Evolutionary conservation across 768 basidiomycete genomes (phyloP).

Genomic region (Auriscalpium vulgare): DNA sequence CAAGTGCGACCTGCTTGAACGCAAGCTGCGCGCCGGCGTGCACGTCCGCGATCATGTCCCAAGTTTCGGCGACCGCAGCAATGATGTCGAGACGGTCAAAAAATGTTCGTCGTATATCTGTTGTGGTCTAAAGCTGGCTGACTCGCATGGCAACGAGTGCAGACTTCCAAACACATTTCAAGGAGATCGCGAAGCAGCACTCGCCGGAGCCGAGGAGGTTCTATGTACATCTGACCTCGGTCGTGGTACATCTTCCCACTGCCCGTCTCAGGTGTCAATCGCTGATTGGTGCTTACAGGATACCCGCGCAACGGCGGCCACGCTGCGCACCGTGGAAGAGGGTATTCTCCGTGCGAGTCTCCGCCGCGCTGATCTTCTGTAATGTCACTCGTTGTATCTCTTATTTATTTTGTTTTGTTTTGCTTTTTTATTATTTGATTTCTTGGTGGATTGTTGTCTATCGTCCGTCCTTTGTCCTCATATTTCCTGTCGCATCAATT

Average conservation of each 20-base stretch:
- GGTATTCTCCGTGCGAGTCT: conserved; percentile 66
- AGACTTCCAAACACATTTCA: conserved; percentile 82
- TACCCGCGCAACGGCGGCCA: conserved; percentile 64
- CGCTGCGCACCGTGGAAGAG: conserved; percentile 58
- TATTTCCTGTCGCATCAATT: no score
- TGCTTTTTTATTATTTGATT: neutral
- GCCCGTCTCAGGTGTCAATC: conserved; percentile 5
- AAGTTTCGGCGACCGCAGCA: conserved; percentile 66
- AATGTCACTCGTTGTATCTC: neutral
- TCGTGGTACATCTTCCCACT: conserved; percentile 47
- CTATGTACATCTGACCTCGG: conserved; percentile 68
- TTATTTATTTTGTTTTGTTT: neutral
- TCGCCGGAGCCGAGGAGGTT: conserved; percentile 62
- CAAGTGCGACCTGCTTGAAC: conserved; percentile 68
- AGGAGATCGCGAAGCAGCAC: conserved; percentile 54
- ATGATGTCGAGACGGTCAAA: conserved; percentile 60
- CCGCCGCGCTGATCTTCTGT: conserved; percentile 63
- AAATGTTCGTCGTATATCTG: conserved; percentile 41
- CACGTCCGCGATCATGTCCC: conserved; percentile 61
- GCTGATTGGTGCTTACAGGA: conserved; percentile 38
- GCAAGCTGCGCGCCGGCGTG: conserved; percentile 62
- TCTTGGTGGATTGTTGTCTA: neutral
- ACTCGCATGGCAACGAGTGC: conserved; percentile 1
- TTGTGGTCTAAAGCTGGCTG: neutral
- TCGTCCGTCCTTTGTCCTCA: neutral